Base-by-base conservation (phyloP, 495 filamentous ascomycete genomes). In the Penicillium tannophilum region DNA sequence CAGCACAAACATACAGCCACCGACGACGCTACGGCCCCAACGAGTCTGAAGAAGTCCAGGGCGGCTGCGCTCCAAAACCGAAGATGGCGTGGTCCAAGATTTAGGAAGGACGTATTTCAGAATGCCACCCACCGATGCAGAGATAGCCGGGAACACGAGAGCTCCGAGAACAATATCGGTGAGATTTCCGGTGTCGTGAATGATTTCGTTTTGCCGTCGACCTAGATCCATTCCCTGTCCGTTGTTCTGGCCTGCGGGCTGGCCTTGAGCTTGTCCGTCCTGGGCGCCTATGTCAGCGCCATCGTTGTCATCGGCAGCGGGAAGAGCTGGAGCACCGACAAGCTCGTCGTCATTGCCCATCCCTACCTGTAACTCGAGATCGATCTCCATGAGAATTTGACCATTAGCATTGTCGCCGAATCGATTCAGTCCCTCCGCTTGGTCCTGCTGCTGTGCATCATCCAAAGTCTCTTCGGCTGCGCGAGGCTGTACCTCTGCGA, bases 21-120 rank as follows among this genome's bases (percentile, higher is more conserved):
- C 91, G 6, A 90, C 80, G 3, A 94, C 77, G 62, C 88, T 94
- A 50, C 91, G 81, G 8, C 90, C 91, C 88, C 91, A 94, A 24
- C 82, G 79, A 44, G 82, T 77, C 65, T 93, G 90, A 28, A 96
- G 74, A 20, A 93, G 75, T 1, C 90, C 87, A 8, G 80, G 72
- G 14, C 72, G 74, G 14, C 68, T 68, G 10, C 73, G 63, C 45
- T 76, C 73, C 19, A 76, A 62, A 17, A 66, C 52, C 7, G 74
- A 73, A 16, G 63, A 78, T 1, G 77, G 72, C 0, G 78, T 77
- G 6, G 84, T 85, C 84, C 88, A 90, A 5, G 86, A 74, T 48
- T 72, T 73, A 0, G 91, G 91, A 2, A 90, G 78, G 3, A 79
- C 61, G 35, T 78, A 66, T 55, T 87, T 84, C 55, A 95, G 71